Evolutionary conservation across 2,329 filamentous ascomycete species (phyloP).

Genomic region (Alternaria longipes): DNA sequence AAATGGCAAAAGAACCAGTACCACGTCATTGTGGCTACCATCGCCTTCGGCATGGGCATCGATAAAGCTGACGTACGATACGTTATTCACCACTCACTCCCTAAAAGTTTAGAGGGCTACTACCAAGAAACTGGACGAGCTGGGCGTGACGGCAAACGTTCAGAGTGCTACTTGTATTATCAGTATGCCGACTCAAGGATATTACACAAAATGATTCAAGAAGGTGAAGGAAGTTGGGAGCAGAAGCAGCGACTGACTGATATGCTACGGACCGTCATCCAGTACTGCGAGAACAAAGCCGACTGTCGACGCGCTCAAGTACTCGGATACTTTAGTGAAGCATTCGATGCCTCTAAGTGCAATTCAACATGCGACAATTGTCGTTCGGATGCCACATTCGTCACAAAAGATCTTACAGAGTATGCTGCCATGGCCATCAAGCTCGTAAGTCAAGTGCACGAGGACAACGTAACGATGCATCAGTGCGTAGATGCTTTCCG

Average conservation of each 20-base stretch:
- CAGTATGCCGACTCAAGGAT: conserved; percentile 78
- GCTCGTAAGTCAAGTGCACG: conserved; percentile 68
- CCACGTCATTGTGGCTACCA: conserved; percentile 95
- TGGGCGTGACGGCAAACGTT: conserved; percentile 86
- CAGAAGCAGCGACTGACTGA: conserved; percentile 85
- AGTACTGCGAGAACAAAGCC: conserved; percentile 87
- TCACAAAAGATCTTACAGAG: conserved; percentile 78
- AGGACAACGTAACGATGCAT: conserved; percentile 68
- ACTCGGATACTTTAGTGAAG: conserved; percentile 92
- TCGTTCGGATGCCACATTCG: conserved; percentile 73
- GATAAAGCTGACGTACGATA: conserved; percentile 97
- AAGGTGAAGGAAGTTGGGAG: conserved; percentile 77
- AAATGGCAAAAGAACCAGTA: conserved; percentile 82
- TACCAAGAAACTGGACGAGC: conserved; percentile 98
- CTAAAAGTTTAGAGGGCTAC: conserved; percentile 96
- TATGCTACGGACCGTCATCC: conserved; percentile 85
- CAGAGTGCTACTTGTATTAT: conserved; percentile 91
- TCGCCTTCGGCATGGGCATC: conserved; percentile 99
- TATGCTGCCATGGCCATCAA: conserved; percentile 76
- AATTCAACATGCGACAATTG: conserved; percentile 88
- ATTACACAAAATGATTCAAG: conserved; percentile 81
- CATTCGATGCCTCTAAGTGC: conserved; percentile 77
- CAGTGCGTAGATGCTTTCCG: conserved; percentile 87
- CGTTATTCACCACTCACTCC: conserved; percentile 90
- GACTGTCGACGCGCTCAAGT: conserved; percentile 91